Conservation (phyloP, 1,139 yeast genomes). For the Scheffersomyces parashehatae region DNA sequence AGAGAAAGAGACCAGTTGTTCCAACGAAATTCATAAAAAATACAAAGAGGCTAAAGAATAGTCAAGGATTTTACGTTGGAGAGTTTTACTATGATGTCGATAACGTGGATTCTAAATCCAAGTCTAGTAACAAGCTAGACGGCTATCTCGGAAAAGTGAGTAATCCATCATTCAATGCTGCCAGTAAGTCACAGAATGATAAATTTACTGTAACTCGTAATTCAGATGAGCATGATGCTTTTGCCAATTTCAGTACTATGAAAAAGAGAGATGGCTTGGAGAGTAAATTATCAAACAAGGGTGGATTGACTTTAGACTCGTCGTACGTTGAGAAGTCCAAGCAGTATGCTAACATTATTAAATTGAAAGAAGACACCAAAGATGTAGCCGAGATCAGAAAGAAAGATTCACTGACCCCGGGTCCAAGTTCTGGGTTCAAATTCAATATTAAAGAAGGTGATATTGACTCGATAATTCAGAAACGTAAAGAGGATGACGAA, state of each 20-base stretch:
- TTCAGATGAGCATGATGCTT: constrained; percentile 18
- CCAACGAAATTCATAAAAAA: constrained; percentile 4
- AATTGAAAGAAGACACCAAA: constrained; percentile 24
- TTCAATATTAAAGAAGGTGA: constrained; percentile 32
- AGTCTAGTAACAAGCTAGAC: constrained; percentile 17
- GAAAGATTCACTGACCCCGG: constrained; percentile 11
- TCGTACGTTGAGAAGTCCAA: constrained; percentile 28
- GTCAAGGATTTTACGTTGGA: constrained; percentile 32
- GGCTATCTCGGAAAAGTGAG: constrained; percentile 36
- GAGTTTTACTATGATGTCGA: constrained; percentile 39
- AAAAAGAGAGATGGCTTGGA: background rate
- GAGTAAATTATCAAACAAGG: background rate
- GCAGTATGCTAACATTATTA: constrained; percentile 28
- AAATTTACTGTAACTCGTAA: background rate
- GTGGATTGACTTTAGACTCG: constrained; percentile 19
- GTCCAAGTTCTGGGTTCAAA: constrained; percentile 42
- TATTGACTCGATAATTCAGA: constrained; percentile 23
- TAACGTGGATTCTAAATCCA: constrained; percentile 8
- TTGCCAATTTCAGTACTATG: constrained; percentile 11
- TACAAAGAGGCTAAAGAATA: constrained; percentile 17
- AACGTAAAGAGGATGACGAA: constrained; percentile 16
- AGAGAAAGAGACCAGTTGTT: constrained; percentile 8
- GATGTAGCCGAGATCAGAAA: constrained; percentile 5
- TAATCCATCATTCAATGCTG: constrained; percentile 26
- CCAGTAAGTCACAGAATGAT: constrained; percentile 5